Evolutionary conservation across 2,329 filamentous ascomycete genomes (phyloP), one percentile per base, ranked within the genome.

Genomic region (Venturia oleaginea): DNA sequence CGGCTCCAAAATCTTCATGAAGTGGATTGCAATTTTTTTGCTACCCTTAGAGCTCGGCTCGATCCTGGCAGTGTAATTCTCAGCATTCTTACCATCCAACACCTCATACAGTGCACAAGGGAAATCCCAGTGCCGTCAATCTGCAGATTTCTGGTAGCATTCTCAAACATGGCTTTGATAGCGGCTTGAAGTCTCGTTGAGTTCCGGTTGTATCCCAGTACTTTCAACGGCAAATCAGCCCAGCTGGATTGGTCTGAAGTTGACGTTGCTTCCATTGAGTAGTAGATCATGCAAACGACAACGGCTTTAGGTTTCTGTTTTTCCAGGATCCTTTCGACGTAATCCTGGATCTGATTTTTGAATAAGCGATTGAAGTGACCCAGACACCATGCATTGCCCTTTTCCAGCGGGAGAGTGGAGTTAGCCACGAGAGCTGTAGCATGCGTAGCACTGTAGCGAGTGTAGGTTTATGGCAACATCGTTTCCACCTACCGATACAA

Each of bases 211-310:
- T 76, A 76, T 8, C 73, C 70, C 30, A 76, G 55, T 1, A 68
- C 65, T 48, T 67, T 72, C 19, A 76, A 67, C 48, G 71, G 70
- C 19, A 62, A 8, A 65, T 74, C 72, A 1, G 73, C 73, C 74
- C 74, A 76, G 51, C 51, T 55, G 42, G 73, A 71, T 34, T 64
- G 57, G 51, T 75, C 72, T 22, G 34, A 32, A 1, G 69, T 68
- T 7, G 69, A 63, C 0, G 68, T 65, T 1, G 67, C 64, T 65
- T 76, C 73, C 4, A 76, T 68, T 0, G 74, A 74, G 62, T 68
- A 76, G 66, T 76, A 76, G 42, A 76, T 76, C 73, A 75, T 76
- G 64, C 73, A 75, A 4, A 75, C 68, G 19, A 76, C 68, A 13
- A 76, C 69, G 15, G 71, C 71, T 11, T 70, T 69, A 1, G 74